Evolutionary conservation across 345 rosid species (phyloP).

Genomic region (Geranium brycei): DNA sequence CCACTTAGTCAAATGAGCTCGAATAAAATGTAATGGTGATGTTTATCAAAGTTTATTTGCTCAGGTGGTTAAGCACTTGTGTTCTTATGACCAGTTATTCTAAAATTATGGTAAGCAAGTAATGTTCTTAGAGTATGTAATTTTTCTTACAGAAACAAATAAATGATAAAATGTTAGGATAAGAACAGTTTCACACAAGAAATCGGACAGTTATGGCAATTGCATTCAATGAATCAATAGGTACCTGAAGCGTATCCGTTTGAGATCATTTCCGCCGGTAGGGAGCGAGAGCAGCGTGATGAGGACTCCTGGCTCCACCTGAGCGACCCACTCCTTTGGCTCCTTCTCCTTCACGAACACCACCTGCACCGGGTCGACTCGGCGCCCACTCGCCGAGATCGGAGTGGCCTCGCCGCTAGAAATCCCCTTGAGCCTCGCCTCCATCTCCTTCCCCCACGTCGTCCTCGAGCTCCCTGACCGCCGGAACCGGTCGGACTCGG

Average conservation of each 20-base stretch:
- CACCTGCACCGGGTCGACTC: constrained; percentile 55
- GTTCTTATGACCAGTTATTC: too few species aligned
- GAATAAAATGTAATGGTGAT: too few species aligned
- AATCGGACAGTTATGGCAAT: too few species aligned
- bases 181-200: too few species aligned
- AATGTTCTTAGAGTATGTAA: too few species aligned
- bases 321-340: constrained; percentile 95
- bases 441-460: constrained; percentile 77
- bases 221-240: too few species aligned
- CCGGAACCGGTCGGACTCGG: constrained; percentile 55
- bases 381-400: constrained; percentile 46
- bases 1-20: too few species aligned
- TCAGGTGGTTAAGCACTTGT: too few species aligned
- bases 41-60: too few species aligned
- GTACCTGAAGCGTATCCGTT: constrained; percentile 86
- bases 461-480: constrained; percentile 68
- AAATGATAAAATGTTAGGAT: too few species aligned
- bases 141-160: too few species aligned
- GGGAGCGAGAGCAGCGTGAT: constrained; percentile 70
- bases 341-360: constrained; percentile 69
- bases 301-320: constrained; percentile 92
- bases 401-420: constrained; percentile 78
- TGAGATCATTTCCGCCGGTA: constrained; percentile 89
- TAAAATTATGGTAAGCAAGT: too few species aligned
- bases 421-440: constrained; percentile 64